Base-by-base conservation (phyloP, 2,329 filamentous ascomycete genomes). In the Colletotrichum sp. region DNA sequence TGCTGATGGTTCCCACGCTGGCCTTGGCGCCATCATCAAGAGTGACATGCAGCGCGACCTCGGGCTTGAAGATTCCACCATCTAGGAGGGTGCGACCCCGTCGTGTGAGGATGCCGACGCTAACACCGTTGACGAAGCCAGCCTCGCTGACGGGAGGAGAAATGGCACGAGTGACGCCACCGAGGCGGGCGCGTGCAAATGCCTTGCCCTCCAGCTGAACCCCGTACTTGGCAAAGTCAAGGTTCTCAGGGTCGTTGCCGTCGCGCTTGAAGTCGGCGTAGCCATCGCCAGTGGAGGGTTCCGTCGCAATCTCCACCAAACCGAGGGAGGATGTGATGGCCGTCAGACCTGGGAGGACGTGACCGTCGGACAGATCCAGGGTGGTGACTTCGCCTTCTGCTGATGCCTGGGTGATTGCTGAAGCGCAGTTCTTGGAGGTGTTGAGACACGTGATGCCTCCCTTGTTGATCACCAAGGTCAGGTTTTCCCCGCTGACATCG, bases 271-370 rank as follows among this genome's bases (percentile, higher is more conserved):
- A 79, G 22, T 82, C 81, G 12, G 84, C 82, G 6, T 76, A 72
- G 16, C 90, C 90, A 78, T 92, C 89, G 4, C 86, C 83, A 0
- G 90, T 90, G 26, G 81, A 81, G 2, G 79, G 76, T 67, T 89
- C 87, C 2, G 81, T 82, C 24, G 82, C 79, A 55, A 91, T 91
- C 78, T 91, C 90, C 13, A 83, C 80, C 6, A 91, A 82, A 2
- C 90, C 90, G 3, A 92, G 84, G 9, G 81, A 79, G 7, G 84
- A 83, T 6, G 88, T 86, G 39, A 91, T 83, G 4, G 88, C 86
- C n/a, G 86, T 90, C 36, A 91, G 80, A 1, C 89, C 85, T 4
- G 89, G 87, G 9, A 87, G 84, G 44, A 90, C 78, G 76, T 90
- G 81, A 4, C 89, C 90, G 57, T 91, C 82, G 16, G 82, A 62